Percentiles rank a stretch among this genome's conserved stretches.
phyloP scores from a whole-genome alignment of 352 stramenopile species.

The Aphanomyces euteiches region DNA sequence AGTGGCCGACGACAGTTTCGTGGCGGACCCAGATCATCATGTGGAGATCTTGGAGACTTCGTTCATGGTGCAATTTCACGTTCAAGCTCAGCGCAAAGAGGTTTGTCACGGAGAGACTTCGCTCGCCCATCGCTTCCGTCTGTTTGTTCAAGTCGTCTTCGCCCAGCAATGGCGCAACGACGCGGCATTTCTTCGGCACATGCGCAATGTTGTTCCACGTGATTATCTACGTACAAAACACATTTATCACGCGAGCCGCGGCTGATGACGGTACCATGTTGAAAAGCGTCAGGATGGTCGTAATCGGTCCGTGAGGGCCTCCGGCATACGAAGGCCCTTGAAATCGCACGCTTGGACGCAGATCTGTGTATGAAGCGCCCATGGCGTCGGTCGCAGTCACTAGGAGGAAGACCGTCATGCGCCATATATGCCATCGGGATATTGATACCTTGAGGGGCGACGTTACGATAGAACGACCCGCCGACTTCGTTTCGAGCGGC shows the following conservation, averaged over 20 bases:
- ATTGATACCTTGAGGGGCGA: not conserved
- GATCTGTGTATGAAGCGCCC: conserved; percentile 13
- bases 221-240: not conserved
- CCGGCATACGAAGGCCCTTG: conserved; percentile 19
- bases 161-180: conserved; percentile 69
- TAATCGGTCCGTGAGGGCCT: conserved; percentile 5
- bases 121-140: conserved; percentile 71
- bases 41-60: conserved; percentile 67
- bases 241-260: not conserved
- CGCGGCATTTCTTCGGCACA: conserved; percentile 73
- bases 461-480: not conserved
- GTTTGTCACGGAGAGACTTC: conserved; percentile 44
- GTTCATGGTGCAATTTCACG: conserved; percentile 63
- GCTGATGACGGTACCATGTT: conserved; percentile 8
- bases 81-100: conserved; percentile 65
- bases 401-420: not conserved
- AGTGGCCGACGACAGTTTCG: conserved; percentile 73
- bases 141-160: conserved; percentile 61
- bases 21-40: conserved; percentile 85
- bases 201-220: conserved; percentile 61
- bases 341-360: conserved; percentile 9
- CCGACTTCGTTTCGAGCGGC: not conserved
- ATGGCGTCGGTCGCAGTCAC: conserved; percentile 4
- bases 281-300: conserved; percentile 17
- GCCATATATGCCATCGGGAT: not conserved